Evolutionary conservation across 495 filamentous ascomycete genomes (phyloP).

Genomic region (Pyrenopolyporus hunteri): DNA sequence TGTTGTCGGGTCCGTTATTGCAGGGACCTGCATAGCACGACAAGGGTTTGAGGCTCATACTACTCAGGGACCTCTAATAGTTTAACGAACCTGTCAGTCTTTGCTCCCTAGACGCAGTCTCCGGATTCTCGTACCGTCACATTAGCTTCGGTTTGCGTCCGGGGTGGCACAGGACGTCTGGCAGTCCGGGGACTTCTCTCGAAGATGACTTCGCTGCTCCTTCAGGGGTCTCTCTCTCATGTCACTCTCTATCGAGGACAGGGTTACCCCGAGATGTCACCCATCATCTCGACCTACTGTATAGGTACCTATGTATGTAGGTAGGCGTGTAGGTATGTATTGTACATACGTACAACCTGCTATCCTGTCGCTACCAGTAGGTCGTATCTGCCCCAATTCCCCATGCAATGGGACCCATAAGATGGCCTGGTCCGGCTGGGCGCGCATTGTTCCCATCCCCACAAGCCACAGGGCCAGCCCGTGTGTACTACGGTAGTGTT

Average conservation of each 20-base stretch:
- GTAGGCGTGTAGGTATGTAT: background rate
- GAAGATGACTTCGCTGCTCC: background rate
- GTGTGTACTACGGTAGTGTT: no score
- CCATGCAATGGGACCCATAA: constrained; percentile 19
- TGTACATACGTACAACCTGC: background rate
- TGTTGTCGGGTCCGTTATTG: constrained; percentile 24
- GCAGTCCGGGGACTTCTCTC: constrained; percentile 7
- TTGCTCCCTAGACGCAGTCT: no score
- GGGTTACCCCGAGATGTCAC: constrained; percentile 32
- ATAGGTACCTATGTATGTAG: background rate
- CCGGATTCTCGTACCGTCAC: constrained; percentile 23
- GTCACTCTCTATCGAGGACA: constrained; percentile 11
- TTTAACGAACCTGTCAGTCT: no score
- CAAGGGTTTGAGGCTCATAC: constrained; percentile 28
- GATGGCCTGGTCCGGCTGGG: constrained; percentile 7
- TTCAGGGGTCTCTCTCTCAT: background rate
- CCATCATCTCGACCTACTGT: constrained; percentile 26
- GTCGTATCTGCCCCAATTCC: constrained; percentile 15
- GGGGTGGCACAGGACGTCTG: constrained; percentile 22
- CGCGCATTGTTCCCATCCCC: constrained; percentile 23
- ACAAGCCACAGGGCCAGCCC: constrained; percentile 29
- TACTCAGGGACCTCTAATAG: constrained; percentile 3
- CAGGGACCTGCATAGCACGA: constrained; percentile 23
- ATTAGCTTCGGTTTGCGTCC: constrained; percentile 34
- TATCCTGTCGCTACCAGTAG: no score